Percentiles rank a stretch among this genome's conserved stretches.
phyloP scores from a whole-genome alignment of 2,329 filamentous ascomycete genomes.

The Immersiporthe knoxdaviesiana region DNA sequence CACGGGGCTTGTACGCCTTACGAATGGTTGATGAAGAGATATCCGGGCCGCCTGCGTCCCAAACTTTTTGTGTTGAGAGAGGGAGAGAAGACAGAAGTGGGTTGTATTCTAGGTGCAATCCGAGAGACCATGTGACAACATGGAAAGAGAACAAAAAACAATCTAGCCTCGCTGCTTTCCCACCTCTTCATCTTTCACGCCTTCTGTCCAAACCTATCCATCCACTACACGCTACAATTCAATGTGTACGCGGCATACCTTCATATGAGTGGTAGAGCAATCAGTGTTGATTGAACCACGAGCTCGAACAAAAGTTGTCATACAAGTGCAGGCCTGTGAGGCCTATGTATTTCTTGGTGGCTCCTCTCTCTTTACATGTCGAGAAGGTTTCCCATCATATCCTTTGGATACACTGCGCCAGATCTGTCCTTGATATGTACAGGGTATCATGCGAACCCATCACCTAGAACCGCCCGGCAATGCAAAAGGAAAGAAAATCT shows the following conservation, averaged over 20 bases:
- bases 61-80: background rate
- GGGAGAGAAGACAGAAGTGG: background rate
- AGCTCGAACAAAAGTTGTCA: background rate
- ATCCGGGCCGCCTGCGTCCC: background rate
- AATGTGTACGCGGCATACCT: background rate
- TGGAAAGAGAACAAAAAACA: background rate
- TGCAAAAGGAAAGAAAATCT: background rate
- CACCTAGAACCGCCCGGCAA: background rate
- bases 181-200: background rate
- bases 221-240: background rate
- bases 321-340: background rate
- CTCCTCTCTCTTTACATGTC: background rate
- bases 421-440: constrained; percentile 7
- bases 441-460: constrained; percentile 10
- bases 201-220: background rate
- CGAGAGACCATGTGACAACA: background rate
- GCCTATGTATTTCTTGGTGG: background rate
- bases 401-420: background rate
- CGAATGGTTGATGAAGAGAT: constrained; percentile 8
- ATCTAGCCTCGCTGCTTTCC: constrained; percentile 3
- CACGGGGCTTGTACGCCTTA: background rate
- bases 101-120: constrained; percentile 10
- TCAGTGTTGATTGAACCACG: too few relatives aligned
- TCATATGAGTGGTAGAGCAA: background rate
- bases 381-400: background rate